Percentiles rank a stretch among this genome's conserved stretches.
phyloP scores from a whole-genome alignment of 352 stramenopile species.

The Pythium coloratum region DNA sequence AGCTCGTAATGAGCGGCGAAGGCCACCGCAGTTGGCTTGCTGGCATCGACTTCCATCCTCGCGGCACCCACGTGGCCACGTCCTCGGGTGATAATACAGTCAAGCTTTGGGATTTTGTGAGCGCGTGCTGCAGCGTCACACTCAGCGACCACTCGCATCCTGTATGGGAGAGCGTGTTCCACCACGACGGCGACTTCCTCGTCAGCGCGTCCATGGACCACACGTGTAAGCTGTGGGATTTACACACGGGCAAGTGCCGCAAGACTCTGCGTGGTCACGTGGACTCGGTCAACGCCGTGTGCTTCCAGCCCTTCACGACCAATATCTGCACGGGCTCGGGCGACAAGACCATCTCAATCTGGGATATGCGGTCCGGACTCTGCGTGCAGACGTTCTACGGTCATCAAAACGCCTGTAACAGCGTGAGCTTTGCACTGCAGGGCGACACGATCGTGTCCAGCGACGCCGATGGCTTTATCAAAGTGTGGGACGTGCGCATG shows the following conservation, averaged over 20 bases:
- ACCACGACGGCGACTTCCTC: conserved; percentile 93
- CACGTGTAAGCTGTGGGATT: conserved; percentile 93
- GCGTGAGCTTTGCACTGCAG: conserved; percentile 80
- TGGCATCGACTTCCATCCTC: conserved; percentile 90
- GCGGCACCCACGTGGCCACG: conserved; percentile 91
- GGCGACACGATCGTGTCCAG: conserved; percentile 91
- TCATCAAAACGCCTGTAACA: conserved; percentile 94
- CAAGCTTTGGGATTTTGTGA: conserved; percentile 95
- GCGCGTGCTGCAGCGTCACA: conserved; percentile 86
- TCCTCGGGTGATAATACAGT: conserved; percentile 92
- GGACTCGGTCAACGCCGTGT: conserved; percentile 93
- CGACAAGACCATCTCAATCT: conserved; percentile 95
- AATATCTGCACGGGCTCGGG: conserved; percentile 93
- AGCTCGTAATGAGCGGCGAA: conserved; percentile 95
- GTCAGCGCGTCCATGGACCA: conserved; percentile 93
- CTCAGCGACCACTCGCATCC: conserved; percentile 92
- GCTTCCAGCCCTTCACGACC: conserved; percentile 92
- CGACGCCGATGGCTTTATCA: conserved; percentile 93
- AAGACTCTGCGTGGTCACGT: conserved; percentile 94
- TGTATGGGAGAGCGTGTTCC: conserved; percentile 92
- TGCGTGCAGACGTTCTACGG: conserved; percentile 95
- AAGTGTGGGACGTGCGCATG: conserved; percentile 96
- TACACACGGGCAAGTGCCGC: conserved; percentile 85
- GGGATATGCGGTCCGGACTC: conserved; percentile 91
- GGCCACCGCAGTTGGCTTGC: conserved; percentile 92